Percentiles rank a stretch among this genome's conserved stretches.
Conservation (phyloP, 192 early-diverging fungal species). For the Spizellomyces punctatus region DNA sequence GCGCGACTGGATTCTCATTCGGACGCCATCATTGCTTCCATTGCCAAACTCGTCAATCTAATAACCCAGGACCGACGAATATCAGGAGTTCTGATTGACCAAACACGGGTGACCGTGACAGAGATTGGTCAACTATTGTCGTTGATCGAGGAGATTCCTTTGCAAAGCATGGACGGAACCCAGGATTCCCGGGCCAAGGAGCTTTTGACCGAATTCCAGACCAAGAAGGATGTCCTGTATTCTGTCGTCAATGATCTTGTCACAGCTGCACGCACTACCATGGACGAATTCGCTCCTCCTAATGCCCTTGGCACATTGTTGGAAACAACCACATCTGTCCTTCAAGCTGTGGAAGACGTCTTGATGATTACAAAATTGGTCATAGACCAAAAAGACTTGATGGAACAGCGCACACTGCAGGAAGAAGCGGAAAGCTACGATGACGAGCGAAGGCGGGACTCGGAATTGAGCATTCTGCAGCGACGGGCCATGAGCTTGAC, state of each 20-base stretch:
- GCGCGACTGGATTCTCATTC: constrained; percentile 39
- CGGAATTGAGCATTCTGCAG: constrained; percentile 41
- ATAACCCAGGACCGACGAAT: constrained; percentile 37
- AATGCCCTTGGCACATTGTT: constrained; percentile 55
- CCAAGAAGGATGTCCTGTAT: constrained; percentile 47
- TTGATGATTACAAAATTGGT: constrained; percentile 53
- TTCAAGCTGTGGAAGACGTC: constrained; percentile 57
- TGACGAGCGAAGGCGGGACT: constrained; percentile 25
- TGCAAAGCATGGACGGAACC: constrained; percentile 21
- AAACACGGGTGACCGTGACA: constrained; percentile 45
- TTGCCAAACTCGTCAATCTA: constrained; percentile 39
- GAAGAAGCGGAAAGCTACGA: constrained; percentile 39
- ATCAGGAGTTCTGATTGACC: constrained; percentile 41
- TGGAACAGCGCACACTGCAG: constrained; percentile 40
- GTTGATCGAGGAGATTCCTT: constrained; percentile 52
- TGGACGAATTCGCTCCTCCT: constrained; percentile 61
- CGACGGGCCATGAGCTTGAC: constrained; percentile 41
- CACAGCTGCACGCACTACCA: constrained; percentile 56
- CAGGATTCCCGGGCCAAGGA: constrained; percentile 18
- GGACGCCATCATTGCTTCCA: constrained; percentile 40
- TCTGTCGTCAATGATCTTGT: constrained; percentile 49
- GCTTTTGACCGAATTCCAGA: constrained; percentile 37
- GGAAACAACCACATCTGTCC: constrained; percentile 50
- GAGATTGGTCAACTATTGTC: constrained; percentile 53
- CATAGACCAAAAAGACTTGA: constrained; percentile 52